Percentiles rank a stretch among this genome's conserved stretches.
These are phyloP conservation scores for Erysimum cheiri DNA, from an alignment of 441 rosid species.

Conservation along the genomic window DNA sequence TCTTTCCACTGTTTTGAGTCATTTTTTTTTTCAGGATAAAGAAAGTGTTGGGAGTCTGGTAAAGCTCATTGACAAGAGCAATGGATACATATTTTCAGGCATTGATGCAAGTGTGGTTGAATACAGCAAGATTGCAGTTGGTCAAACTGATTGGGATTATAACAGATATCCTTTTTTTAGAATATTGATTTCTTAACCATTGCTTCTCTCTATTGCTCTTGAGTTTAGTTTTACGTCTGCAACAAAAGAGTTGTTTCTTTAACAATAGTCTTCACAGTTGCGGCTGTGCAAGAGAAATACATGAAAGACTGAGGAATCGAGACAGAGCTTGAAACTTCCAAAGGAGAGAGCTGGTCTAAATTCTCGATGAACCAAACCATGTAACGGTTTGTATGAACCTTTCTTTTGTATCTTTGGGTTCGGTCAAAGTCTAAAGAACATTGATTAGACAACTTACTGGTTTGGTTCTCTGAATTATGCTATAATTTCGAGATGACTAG, in stretches of 20 bases:
- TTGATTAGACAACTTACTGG: background rate
- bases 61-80: conserved; percentile 83
- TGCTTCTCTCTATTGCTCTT: conserved; percentile 2
- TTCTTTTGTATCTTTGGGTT: background rate
- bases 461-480: background rate
- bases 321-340: conserved; percentile 8
- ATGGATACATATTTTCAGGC: conserved; percentile 84
- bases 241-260: conserved; percentile 51
- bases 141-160: conserved; percentile 87
- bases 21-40: conserved; percentile 63
- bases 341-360: background rate
- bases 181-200: conserved; percentile 3
- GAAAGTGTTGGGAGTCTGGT: conserved; percentile 85
- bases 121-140: conserved; percentile 92
- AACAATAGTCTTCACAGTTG: conserved; percentile 61
- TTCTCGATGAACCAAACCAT: conserved; percentile 2
- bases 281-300: conserved; percentile 93
- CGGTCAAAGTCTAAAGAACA: conserved; percentile 1
- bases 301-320: conserved; percentile 48
- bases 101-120: conserved; percentile 86
- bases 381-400: conserved; percentile 7
- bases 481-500: background rate
- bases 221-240: conserved; percentile 18
- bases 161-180: conserved; percentile 77
- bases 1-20: background rate